phyloP scores from a whole-genome alignment of 768 basidiomycete genomes.

The Mycena crocata region DNA sequence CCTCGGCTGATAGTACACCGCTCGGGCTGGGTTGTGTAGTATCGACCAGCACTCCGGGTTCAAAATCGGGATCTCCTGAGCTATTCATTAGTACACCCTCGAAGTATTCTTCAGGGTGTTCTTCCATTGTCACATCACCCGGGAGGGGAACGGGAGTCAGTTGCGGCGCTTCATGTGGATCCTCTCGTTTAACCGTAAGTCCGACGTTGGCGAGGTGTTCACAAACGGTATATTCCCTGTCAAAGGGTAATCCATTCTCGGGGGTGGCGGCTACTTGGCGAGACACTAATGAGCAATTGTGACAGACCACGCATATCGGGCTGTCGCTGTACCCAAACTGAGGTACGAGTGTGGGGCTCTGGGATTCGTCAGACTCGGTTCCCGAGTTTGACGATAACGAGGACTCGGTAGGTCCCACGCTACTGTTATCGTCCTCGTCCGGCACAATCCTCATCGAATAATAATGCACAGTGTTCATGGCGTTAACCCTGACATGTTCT shows the following conservation, averaged over 20 bases:
- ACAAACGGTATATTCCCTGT: background rate
- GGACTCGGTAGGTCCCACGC: background rate
- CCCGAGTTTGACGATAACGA: background rate
- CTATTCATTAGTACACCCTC: too few relatives aligned
- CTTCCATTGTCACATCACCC: too few relatives aligned
- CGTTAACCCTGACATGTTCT: background rate
- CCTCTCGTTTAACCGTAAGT: background rate
- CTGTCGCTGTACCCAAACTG: background rate
- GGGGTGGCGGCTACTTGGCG: background rate
- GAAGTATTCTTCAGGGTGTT: too few relatives aligned
- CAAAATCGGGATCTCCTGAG: background rate
- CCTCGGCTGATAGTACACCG: background rate
- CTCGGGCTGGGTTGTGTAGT: background rate
- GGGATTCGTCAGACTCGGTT: background rate
- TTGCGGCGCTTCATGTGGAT: background rate
- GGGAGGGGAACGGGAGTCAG: too few relatives aligned
- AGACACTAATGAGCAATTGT: background rate
- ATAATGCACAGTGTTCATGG: background rate
- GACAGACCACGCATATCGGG: background rate
- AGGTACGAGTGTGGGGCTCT: too few relatives aligned
- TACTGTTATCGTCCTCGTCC: background rate
- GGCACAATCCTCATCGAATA: background rate
- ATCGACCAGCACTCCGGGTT: background rate
- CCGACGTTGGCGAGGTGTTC: conserved; percentile 5
- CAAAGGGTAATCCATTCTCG: background rate